Conservation (phyloP, 1,284 basidiomycete genomes). For the Trichosporon sp. region DNA sequence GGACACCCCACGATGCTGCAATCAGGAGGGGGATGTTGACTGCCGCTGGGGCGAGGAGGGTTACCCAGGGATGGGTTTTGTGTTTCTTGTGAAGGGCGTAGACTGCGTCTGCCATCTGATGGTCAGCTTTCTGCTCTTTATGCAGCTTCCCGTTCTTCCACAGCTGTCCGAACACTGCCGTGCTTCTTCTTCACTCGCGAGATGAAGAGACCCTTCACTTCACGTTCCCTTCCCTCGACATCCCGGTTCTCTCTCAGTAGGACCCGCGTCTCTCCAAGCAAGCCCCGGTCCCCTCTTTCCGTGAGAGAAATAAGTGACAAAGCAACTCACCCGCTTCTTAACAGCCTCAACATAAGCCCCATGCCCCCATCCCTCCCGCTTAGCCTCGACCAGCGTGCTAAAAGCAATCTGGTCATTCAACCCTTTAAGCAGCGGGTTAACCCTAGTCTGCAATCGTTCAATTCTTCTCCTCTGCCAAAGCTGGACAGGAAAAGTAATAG, state of each 20-base stretch:
- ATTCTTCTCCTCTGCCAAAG: conserved; percentile 51
- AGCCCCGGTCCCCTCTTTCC: too few species aligned
- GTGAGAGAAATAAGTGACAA: too few species aligned
- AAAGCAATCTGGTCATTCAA: conserved; percentile 45
- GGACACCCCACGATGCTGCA: conserved; percentile 42
- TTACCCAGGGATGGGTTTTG: conserved; percentile 42
- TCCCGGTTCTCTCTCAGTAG: too few species aligned
- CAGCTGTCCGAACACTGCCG: too few species aligned
- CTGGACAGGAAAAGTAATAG: conserved; percentile 50
- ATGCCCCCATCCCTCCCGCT: conserved; percentile 42
- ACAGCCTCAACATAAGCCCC: conserved; percentile 47
- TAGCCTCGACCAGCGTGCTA: conserved; percentile 35
- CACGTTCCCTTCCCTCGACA: too few species aligned
- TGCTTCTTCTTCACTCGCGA: neutral
- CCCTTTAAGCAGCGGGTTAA: conserved; percentile 48
- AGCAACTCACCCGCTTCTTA: conserved; percentile 43
- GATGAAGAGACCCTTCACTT: neutral
- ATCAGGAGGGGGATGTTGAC: conserved; percentile 49
- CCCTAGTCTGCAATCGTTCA: conserved; percentile 38
- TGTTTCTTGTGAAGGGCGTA: conserved; percentile 36
- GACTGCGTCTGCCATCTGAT: conserved; percentile 39
- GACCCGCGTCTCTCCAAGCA: too few species aligned
- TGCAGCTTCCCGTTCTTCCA: too few species aligned
- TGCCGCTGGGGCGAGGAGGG: conserved; percentile 40
- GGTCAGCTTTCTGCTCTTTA: too few species aligned